These are phyloP conservation scores for Pseudomassariella vexata DNA, from an alignment of 2,329 filamentous ascomycete genomes.

Conservation along the genomic window DNA sequence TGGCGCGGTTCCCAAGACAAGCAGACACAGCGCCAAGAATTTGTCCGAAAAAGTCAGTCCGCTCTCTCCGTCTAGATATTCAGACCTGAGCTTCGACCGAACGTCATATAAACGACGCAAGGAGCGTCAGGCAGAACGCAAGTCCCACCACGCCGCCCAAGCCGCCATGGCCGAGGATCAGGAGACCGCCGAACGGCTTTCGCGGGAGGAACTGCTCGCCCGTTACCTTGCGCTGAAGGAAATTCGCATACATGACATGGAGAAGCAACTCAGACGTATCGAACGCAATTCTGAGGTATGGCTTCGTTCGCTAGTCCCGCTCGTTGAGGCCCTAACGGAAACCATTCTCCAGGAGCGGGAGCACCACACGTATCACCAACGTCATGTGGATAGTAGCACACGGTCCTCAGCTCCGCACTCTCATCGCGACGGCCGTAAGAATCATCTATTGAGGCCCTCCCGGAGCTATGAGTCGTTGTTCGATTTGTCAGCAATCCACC, in stretches of 20 bases:
- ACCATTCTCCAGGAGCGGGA: conserved; percentile 20
- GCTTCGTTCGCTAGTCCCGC: conserved; percentile 36
- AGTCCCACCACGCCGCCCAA: conserved; percentile 14
- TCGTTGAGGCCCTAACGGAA: conserved; percentile 37
- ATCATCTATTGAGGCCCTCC: too few relatives aligned
- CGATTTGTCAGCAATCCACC: conserved; percentile 1
- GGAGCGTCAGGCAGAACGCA: conserved; percentile 11
- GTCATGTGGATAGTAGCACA: too few relatives aligned
- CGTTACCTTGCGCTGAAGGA: conserved; percentile 36
- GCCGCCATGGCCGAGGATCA: conserved; percentile 14
- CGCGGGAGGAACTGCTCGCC: conserved; percentile 25
- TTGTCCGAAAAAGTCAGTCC: neutral
- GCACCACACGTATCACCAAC: conserved; percentile 17
- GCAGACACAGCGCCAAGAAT: neutral
- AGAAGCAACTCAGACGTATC: conserved; percentile 37
- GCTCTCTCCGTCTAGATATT: conserved; percentile 2
- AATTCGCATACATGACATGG: conserved; percentile 39
- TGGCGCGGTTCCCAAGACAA: neutral
- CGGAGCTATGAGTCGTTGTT: too few relatives aligned
- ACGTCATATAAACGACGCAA: conserved; percentile 11
- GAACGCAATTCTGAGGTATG: conserved; percentile 42
- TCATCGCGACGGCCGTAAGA: too few relatives aligned
- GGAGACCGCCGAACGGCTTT: conserved; percentile 14
- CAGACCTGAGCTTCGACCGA: conserved; percentile 6
- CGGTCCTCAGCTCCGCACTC: too few relatives aligned